phyloP scores from a whole-genome alignment of 176 grass and related monocot species.

The Hsuehochloa calcarea region DNA sequence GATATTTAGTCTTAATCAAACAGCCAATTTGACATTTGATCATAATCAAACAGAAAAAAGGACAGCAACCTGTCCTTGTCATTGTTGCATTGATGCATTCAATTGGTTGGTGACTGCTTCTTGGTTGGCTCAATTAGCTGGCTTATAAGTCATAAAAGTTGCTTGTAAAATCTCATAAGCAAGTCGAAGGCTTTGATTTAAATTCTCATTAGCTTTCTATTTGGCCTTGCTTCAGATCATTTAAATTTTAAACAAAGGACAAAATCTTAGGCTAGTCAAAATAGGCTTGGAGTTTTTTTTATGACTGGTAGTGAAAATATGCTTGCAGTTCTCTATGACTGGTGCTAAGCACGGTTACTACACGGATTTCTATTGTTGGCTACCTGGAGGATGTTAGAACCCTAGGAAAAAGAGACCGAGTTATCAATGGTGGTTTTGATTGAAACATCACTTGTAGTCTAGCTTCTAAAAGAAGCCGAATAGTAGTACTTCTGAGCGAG shows the following conservation, averaged over 20 bases:
- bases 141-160: too few relatives aligned
- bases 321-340: not conserved
- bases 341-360: not conserved
- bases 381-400: not conserved
- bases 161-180: too few relatives aligned
- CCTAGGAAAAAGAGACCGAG: not conserved
- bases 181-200: too few relatives aligned
- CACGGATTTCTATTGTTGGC: not conserved
- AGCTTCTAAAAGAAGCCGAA: not conserved
- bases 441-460: not conserved
- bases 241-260: not conserved
- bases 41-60: not conserved
- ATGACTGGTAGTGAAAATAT: not conserved
- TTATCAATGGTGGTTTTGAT: not conserved
- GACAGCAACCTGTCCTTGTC: conserved; percentile 22
- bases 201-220: not conserved
- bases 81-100: conserved; percentile 15
- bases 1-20: not conserved
- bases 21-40: not conserved
- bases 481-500: not conserved
- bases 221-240: not conserved
- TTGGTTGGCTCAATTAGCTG: not conserved
- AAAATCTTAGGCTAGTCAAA: not conserved
- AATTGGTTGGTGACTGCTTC: not conserved
- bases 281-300: not conserved